A percentile compares a stretch with the other conserved stretches of the same genome.
phyloP scores from a whole-genome alignment of 345 rosid species.

The Dovyalis caffra region DNA sequence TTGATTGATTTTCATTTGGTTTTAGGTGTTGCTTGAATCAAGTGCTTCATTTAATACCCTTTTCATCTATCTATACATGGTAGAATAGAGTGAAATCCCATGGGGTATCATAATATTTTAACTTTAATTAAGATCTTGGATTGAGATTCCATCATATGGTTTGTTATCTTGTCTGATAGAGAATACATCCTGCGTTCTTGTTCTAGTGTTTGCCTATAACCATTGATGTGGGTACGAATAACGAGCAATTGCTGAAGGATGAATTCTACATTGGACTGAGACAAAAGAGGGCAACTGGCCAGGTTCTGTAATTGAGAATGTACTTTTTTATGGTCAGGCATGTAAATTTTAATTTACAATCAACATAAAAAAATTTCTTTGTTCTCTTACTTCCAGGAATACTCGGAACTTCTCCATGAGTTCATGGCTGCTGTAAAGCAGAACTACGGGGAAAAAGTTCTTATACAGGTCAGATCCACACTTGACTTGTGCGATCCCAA shows the following conservation, averaged over 20 bases:
- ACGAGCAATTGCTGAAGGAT: slow-evolving; percentile 70
- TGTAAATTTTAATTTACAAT: neutral
- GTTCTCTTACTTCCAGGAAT: slow-evolving; percentile 50
- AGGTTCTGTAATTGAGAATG: slow-evolving; percentile 39
- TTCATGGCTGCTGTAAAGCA: slow-evolving; percentile 90
- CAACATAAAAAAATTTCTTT: neutral
- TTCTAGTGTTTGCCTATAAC: slow-evolving; percentile 80
- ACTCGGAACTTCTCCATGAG: slow-evolving; percentile 65
- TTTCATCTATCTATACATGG: too few relatives aligned
- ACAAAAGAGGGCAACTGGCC: slow-evolving; percentile 75
- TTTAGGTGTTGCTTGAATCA: neutral
- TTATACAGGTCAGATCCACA: slow-evolving; percentile 55
- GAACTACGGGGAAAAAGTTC: slow-evolving; percentile 87
- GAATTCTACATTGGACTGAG: slow-evolving; percentile 86
- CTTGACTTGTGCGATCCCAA: neutral
- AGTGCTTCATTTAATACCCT: neutral
- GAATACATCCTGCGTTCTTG: slow-evolving; percentile 1
- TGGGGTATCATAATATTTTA: too few relatives aligned
- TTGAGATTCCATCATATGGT: neutral
- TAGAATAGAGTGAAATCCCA: too few relatives aligned
- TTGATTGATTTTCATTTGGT: neutral
- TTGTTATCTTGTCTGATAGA: slow-evolving; percentile 1
- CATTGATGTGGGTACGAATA: slow-evolving; percentile 91
- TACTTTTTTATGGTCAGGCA: slow-evolving; percentile 1
- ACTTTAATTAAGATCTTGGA: neutral